A percentile compares a stretch with the other conserved stretches of the same genome.
Evolutionary conservation across 352 stramenopile species (phyloP).

Genomic region (Phytophthora pseudosyringae): DNA sequence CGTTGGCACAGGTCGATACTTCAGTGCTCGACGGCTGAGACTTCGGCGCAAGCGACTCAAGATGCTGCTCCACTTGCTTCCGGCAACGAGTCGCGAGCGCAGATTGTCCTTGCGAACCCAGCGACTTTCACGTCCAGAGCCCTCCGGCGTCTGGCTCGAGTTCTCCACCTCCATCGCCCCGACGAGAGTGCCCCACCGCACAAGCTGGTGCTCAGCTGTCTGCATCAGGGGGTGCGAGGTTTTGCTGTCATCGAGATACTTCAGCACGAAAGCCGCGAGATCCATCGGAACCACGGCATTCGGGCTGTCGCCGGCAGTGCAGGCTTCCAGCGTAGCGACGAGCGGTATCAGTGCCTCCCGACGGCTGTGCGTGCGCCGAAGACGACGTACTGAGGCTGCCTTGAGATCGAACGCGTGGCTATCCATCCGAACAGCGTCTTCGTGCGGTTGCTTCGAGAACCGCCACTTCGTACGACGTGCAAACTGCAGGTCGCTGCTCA

Average conservation of each 20-base stretch:
- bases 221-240: slow-evolving; percentile 20
- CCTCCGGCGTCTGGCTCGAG: neutral
- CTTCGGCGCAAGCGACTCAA: slow-evolving; percentile 12
- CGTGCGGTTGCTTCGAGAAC: slow-evolving; percentile 1
- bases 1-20: neutral
- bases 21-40: slow-evolving; percentile 1
- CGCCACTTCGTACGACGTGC: slow-evolving; percentile 9
- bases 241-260: slow-evolving; percentile 20
- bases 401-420: slow-evolving; percentile 23
- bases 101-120: slow-evolving; percentile 33
- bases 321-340: slow-evolving; percentile 26
- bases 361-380: slow-evolving; percentile 18
- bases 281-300: slow-evolving; percentile 19
- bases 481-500: slow-evolving; percentile 28
- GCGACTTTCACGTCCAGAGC: slow-evolving; percentile 1
- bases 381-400: slow-evolving; percentile 18
- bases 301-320: slow-evolving; percentile 4
- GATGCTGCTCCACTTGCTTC: slow-evolving; percentile 5
- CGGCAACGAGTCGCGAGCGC: slow-evolving; percentile 19
- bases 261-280: slow-evolving; percentile 26
- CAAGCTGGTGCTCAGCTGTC: slow-evolving; percentile 25
- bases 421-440: slow-evolving; percentile 1
- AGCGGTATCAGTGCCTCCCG: slow-evolving; percentile 25
- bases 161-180: slow-evolving; percentile 16
- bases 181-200: slow-evolving; percentile 18